These are phyloP conservation scores for Monsonia emarginata DNA, from an alignment of 441 rosid genomes.

Conservation along the genomic window DNA sequence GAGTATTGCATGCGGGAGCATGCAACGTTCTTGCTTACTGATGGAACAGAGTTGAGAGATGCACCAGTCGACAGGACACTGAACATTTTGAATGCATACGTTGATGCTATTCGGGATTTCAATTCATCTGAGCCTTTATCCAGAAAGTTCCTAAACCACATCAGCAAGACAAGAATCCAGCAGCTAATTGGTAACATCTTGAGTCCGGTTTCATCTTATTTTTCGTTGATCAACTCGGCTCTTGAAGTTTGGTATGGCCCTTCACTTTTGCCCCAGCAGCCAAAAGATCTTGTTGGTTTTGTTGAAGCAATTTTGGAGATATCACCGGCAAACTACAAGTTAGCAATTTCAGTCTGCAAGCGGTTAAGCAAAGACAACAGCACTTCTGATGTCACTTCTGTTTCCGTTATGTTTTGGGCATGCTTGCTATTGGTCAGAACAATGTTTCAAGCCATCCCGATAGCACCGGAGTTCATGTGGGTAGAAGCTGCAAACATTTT, in stretches of 20 bases:
- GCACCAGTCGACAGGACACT: constrained; percentile 33
- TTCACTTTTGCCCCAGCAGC: constrained; percentile 50
- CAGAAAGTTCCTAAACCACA: constrained; percentile 47
- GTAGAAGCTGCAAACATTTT: constrained; percentile 56
- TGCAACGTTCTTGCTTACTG: constrained; percentile 39
- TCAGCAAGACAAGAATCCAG: constrained; percentile 48
- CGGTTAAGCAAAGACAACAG: constrained; percentile 27
- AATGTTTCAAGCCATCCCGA: constrained; percentile 57
- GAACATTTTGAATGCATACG: constrained; percentile 41
- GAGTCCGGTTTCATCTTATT: constrained; percentile 46
- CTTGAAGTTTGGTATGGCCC: constrained; percentile 77
- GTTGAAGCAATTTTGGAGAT: constrained; percentile 63
- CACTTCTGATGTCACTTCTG: constrained; percentile 18
- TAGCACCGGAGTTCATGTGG: constrained; percentile 73
- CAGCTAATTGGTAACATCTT: constrained; percentile 48
- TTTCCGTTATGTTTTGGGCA: constrained; percentile 62
- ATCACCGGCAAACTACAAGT: constrained; percentile 53
- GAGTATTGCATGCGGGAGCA: constrained; percentile 65
- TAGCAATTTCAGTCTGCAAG: constrained; percentile 57
- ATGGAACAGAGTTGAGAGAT: constrained; percentile 26
- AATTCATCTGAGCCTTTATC: constrained; percentile 44
- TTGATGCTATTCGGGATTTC: constrained; percentile 37
- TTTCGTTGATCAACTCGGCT: constrained; percentile 40
- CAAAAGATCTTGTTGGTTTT: constrained; percentile 62
- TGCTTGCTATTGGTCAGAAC: constrained; percentile 44